Evolutionary conservation across 345 rosid species (phyloP).

Genomic region (Heritiera fomes): DNA sequence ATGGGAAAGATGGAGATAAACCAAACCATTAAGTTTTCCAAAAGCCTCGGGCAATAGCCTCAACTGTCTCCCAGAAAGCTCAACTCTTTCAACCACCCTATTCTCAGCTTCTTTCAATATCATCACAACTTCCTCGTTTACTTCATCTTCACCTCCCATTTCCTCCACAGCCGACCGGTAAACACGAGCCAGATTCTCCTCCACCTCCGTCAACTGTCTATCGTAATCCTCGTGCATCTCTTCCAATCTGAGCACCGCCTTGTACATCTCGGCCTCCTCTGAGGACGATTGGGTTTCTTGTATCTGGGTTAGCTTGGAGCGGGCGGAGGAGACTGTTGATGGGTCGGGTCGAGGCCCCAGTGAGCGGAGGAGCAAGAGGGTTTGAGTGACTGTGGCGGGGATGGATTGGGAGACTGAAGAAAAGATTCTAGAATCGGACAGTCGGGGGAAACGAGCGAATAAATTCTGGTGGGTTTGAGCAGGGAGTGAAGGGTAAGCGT

Average conservation of each 20-base stretch:
- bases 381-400: slow-evolving; percentile 49
- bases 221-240: slow-evolving; percentile 64
- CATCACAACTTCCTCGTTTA: slow-evolving; percentile 57
- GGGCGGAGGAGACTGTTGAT: slow-evolving; percentile 59
- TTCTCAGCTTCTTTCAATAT: slow-evolving; percentile 50
- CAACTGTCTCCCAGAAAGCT: slow-evolving; percentile 63
- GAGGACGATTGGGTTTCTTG: slow-evolving; percentile 44
- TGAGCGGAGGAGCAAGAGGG: slow-evolving; percentile 55
- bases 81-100: slow-evolving; percentile 49
- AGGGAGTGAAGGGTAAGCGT: slow-evolving; percentile 39
- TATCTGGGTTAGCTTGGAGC: slow-evolving; percentile 53
- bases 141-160: slow-evolving; percentile 32
- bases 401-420: slow-evolving; percentile 54
- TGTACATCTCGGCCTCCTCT: slow-evolving; percentile 53
- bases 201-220: slow-evolving; percentile 63
- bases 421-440: slow-evolving; percentile 47
- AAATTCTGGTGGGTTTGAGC: slow-evolving; percentile 37
- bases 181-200: slow-evolving; percentile 55
- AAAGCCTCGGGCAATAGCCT: slow-evolving; percentile 77
- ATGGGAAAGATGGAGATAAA: slow-evolving; percentile 62
- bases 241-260: slow-evolving; percentile 60
- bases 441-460: slow-evolving; percentile 42
- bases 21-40: slow-evolving; percentile 61
- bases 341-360: slow-evolving; percentile 82
- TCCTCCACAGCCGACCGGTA: slow-evolving; percentile 44